Evolutionary conservation across 2,329 filamentous ascomycete genomes (phyloP).

Genomic region (Xenoacremonium recifei): DNA sequence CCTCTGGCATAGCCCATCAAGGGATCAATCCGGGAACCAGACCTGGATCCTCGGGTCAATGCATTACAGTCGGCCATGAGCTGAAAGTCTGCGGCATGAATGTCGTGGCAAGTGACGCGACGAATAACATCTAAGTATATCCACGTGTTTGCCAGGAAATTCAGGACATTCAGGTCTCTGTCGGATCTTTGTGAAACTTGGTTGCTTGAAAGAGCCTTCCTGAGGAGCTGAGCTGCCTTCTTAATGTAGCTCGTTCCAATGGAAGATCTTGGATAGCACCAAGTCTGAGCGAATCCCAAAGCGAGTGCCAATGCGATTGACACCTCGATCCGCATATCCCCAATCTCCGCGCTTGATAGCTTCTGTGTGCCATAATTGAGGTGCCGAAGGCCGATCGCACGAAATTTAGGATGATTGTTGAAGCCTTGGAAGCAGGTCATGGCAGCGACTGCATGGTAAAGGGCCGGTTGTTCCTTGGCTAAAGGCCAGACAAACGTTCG

Average conservation of each 20-base stretch:
- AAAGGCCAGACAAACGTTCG: slow-evolving; percentile 14
- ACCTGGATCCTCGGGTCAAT: not conserved
- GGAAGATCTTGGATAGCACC: slow-evolving; percentile 13
- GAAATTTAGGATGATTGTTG: slow-evolving; percentile 9
- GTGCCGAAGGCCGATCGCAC: slow-evolving; percentile 6
- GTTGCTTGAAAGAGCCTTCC: slow-evolving; percentile 4
- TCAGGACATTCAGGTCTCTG: slow-evolving; percentile 1
- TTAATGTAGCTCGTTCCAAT: slow-evolving; percentile 9
- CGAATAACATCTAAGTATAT: slow-evolving; percentile 15
- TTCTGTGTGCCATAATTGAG: slow-evolving; percentile 5
- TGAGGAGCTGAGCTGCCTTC: slow-evolving; percentile 5
- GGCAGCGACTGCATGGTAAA: slow-evolving; percentile 14
- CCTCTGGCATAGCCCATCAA: slow-evolving; percentile 12
- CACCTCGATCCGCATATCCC: slow-evolving; percentile 7
- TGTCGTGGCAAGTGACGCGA: slow-evolving; percentile 8
- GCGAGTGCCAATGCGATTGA: slow-evolving; percentile 7
- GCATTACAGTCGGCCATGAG: slow-evolving; percentile 5
- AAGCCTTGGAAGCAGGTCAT: slow-evolving; percentile 14
- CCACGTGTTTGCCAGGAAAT: slow-evolving; percentile 14
- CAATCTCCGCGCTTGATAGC: slow-evolving; percentile 1
- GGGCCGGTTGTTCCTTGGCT: slow-evolving; percentile 10
- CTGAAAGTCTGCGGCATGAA: slow-evolving; percentile 5
- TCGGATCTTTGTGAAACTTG: not conserved
- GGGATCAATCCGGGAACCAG: slow-evolving; percentile 6
- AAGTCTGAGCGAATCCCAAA: slow-evolving; percentile 12